Percentiles rank a stretch among this genome's conserved stretches.
phyloP scores from a whole-genome alignment of 345 rosid species.

The Heritiera littoralis region DNA sequence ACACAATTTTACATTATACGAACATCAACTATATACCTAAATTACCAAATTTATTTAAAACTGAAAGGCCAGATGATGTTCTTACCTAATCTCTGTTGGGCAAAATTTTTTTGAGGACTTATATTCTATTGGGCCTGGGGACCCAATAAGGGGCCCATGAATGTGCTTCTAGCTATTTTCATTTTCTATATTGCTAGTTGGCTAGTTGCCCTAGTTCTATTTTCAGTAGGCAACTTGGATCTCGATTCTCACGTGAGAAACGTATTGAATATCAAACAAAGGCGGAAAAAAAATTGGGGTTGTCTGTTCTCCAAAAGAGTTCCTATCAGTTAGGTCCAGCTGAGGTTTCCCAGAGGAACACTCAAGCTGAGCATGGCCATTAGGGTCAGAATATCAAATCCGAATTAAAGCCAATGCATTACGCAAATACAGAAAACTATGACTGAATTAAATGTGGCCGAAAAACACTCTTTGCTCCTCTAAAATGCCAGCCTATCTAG shows the following conservation, averaged over 20 bases:
- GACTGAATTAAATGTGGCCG: not conserved
- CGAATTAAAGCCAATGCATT: not conserved
- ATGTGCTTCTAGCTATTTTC: not conserved
- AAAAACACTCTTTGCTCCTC: not conserved
- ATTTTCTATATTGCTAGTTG: not conserved
- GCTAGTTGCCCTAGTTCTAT: not conserved
- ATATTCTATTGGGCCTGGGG: not conserved
- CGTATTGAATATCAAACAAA: no score
- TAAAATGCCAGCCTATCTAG: not conserved
- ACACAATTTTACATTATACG: no score
- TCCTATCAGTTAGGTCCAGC: not conserved
- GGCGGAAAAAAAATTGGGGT: not conserved
- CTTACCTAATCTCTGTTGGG: not conserved
- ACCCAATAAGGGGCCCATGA: not conserved
- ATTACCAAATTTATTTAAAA: not conserved
- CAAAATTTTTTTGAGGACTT: not conserved
- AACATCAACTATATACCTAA: no score
- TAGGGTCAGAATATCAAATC: not conserved
- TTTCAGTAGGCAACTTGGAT: not conserved
- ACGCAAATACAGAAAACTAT: not conserved
- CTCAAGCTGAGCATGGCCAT: not conserved
- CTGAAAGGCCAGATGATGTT: not conserved
- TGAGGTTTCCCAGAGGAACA: not conserved
- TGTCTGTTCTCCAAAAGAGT: not conserved
- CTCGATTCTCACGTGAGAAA: not conserved